phyloP scores from a whole-genome alignment of 2,329 filamentous ascomycete species.

The Xylariaceae sp. region DNA sequence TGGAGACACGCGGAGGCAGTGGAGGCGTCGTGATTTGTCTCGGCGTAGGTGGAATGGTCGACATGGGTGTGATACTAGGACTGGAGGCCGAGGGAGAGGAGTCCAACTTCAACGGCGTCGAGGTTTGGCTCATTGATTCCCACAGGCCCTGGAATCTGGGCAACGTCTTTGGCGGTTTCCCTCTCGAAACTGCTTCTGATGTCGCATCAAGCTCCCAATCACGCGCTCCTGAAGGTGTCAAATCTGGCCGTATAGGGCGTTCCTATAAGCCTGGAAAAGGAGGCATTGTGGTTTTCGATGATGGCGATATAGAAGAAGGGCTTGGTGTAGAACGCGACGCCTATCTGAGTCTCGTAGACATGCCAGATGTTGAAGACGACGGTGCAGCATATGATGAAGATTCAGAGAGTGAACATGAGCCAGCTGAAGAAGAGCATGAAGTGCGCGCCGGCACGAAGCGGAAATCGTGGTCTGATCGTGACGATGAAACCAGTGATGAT shows the following conservation, averaged over 20 bases:
- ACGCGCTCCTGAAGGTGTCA: slow-evolving; percentile 59
- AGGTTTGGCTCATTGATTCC: slow-evolving; percentile 91
- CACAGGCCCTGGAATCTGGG: slow-evolving; percentile 89
- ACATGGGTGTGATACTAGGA: slow-evolving; percentile 74
- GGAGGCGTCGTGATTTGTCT: slow-evolving; percentile 89
- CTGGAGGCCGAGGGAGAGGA: slow-evolving; percentile 64
- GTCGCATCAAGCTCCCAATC: slow-evolving; percentile 43
- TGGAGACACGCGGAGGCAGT: slow-evolving; percentile 73
- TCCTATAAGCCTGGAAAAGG: slow-evolving; percentile 73
- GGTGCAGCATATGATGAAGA: slow-evolving; percentile 58
- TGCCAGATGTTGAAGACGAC: slow-evolving; percentile 82
- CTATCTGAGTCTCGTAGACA: slow-evolving; percentile 78
- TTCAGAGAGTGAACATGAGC: slow-evolving; percentile 53
- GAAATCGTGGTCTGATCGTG: slow-evolving; percentile 70
- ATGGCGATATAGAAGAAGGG: slow-evolving; percentile 88
- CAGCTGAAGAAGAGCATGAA: slow-evolving; percentile 39
- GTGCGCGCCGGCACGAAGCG: slow-evolving; percentile 59
- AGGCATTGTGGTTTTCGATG: slow-evolving; percentile 90
- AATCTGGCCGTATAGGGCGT: slow-evolving; percentile 64
- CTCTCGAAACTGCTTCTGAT: slow-evolving; percentile 47
- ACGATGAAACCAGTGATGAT: slow-evolving; percentile 65
- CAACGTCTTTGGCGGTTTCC: slow-evolving; percentile 81
- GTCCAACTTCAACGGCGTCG: slow-evolving; percentile 72
- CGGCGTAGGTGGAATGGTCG: slow-evolving; percentile 86
- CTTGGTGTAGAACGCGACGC: slow-evolving; percentile 69